Base-by-base conservation (phyloP, 2,329 filamentous ascomycete genomes). In the Aspergillus novofumigatus region DNA sequence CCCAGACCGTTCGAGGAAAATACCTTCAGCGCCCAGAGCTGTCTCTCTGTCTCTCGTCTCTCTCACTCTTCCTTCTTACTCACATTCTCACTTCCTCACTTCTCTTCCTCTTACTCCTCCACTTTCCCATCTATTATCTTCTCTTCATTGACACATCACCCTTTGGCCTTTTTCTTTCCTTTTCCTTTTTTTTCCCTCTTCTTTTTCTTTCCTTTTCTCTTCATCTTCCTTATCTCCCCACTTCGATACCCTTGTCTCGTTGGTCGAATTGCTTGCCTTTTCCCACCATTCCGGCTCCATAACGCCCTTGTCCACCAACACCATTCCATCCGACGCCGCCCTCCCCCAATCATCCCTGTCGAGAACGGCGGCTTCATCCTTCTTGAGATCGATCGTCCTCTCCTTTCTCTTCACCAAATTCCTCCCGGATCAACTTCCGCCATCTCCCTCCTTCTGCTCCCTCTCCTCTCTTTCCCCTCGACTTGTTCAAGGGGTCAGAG, bases 401-500 rank as follows among this genome's bases (percentile, higher is more conserved):
- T 52, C 53, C 53, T 54, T 51, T 51, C 28, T 42, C 56, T 57
- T 53, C 54, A 10, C 28, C 10, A 53, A 49, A 52, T 49, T 52
- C 48, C 29, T 54, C 54, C 53, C 28, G 28, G 48, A 47, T 41
- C 53, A 32, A 62, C 51, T 61, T 56, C 58, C 55, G 48, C 56
- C 61, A 63, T 63, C 62, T 62, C 60, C 59, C 61, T 59, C 64
- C 52, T 45, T 57, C 58, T 56, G 60, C 55, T 51, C 47, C 52
- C 57, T 54, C 54, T 57, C 59, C 51, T 65, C 66, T 69, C 69
- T 69, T 64, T 68, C 66, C 69, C 70, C 69, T 68, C 65, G 65
- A 64, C 58, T 65, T 53, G 59, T 54, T 69, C 65, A 65, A 70
- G 72, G 72, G 72, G 70, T 63, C 58, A 69, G 70, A 74, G 71